Evolutionary conservation across 2,329 filamentous ascomycete genomes (phyloP).

Genomic region (Dactylellina haptotyla): DNA sequence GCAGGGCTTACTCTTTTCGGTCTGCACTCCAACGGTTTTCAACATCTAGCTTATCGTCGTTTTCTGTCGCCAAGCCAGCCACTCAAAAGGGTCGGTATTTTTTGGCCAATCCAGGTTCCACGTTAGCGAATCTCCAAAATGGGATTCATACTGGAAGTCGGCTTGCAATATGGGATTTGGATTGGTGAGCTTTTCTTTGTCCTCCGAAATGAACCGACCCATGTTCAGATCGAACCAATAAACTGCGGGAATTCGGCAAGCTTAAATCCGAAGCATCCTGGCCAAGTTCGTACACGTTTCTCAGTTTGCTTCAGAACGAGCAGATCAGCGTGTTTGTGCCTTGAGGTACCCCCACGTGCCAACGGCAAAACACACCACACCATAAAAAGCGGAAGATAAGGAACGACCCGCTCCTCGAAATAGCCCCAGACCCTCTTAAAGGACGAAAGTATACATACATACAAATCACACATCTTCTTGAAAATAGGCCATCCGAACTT

Average conservation of each 20-base stretch:
- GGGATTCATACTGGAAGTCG: too few relatives aligned
- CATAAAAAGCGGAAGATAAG: conserved; percentile 1
- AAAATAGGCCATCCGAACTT: conserved; percentile 7
- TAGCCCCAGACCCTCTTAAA: not conserved
- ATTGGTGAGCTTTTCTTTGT: too few relatives aligned
- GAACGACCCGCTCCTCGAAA: too few relatives aligned
- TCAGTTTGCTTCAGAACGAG: too few relatives aligned
- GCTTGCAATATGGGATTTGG: too few relatives aligned
- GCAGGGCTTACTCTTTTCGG: too few relatives aligned
- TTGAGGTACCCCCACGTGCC: not conserved
- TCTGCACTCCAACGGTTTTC: not conserved
- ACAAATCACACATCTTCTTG: not conserved
- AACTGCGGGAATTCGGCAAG: too few relatives aligned
- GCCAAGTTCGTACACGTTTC: not conserved
- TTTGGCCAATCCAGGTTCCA: not conserved
- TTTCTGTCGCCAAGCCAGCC: not conserved
- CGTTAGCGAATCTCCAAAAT: not conserved
- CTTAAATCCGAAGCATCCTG: not conserved
- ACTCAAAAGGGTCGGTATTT: not conserved
- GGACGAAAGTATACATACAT: not conserved
- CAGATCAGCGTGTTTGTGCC: not conserved
- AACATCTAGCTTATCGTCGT: not conserved
- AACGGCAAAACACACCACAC: too few relatives aligned
- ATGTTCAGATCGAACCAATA: not conserved
- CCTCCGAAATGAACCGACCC: not conserved